Conservation (phyloP, 768 basidiomycete species). For the Boletus speciosus region DNA sequence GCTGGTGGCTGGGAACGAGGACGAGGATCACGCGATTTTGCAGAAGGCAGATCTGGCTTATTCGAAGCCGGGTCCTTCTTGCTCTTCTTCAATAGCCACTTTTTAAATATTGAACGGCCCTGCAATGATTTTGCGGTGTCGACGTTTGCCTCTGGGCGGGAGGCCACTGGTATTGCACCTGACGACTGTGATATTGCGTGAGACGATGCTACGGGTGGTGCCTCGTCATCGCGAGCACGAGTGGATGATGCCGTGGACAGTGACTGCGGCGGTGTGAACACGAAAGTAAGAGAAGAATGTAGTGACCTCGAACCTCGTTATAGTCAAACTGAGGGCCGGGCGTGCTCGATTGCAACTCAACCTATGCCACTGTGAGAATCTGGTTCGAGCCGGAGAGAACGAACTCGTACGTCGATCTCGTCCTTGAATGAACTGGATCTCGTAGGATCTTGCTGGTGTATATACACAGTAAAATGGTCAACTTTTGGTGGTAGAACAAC, state of each 20-base stretch:
- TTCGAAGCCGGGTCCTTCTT: background rate
- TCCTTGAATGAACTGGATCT: background rate
- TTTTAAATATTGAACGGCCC: too few relatives aligned
- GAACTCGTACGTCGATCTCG: background rate
- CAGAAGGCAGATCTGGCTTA: background rate
- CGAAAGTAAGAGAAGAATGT: background rate
- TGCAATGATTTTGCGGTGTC: too few relatives aligned
- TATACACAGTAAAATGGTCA: too few relatives aligned
- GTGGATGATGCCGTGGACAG: background rate
- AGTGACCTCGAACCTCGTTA: background rate
- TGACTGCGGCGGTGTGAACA: background rate
- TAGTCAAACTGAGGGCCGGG: background rate
- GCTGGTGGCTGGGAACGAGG: background rate
- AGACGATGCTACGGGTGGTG: too few relatives aligned
- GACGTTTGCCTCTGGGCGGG: too few relatives aligned
- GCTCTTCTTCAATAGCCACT: background rate
- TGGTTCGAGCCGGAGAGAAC: too few relatives aligned
- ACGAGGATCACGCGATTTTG: background rate
- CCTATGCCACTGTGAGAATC: background rate
- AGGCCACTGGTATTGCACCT: too few relatives aligned
- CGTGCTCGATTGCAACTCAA: background rate
- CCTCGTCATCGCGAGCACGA: too few relatives aligned
- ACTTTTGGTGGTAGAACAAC: background rate
- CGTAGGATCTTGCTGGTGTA: background rate
- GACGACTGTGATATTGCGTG: too few relatives aligned